Percentiles rank a stretch among this genome's conserved stretches.
These are phyloP conservation scores for Ganoderma lucidum DNA, from an alignment of 1,284 basidiomycete species.

Conservation along the genomic window DNA sequence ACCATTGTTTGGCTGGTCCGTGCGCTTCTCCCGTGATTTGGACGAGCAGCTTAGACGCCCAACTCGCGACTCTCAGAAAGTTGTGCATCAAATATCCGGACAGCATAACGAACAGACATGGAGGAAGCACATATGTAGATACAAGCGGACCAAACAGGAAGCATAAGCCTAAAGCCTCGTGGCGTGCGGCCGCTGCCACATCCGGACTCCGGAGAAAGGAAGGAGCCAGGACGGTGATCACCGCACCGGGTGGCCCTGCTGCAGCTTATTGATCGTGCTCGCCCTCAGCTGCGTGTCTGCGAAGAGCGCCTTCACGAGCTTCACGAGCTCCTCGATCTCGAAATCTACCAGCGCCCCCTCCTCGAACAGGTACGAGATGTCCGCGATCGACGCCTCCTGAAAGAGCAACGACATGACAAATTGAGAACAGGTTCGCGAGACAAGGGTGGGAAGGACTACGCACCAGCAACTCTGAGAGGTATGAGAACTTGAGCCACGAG, in stretches of 20 bases:
- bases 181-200: conserved; percentile 2
- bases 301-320: conserved; percentile 88
- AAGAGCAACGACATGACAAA: conserved; percentile 17
- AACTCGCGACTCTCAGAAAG: neutral
- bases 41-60: conserved; percentile 12
- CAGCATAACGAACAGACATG: neutral
- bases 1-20: conserved; percentile 34
- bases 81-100: neutral
- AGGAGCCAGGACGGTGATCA: conserved; percentile 13
- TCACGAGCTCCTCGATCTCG: conserved; percentile 82
- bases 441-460: conserved; percentile 39
- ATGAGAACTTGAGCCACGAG: conserved; percentile 95
- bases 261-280: conserved; percentile 79
- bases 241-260: conserved; percentile 60
- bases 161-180: conserved; percentile 4
- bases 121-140: neutral
- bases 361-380: conserved; percentile 94
- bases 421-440: conserved; percentile 18
- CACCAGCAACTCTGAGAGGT: conserved; percentile 89
- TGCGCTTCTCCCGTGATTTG: conserved; percentile 32
- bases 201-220: conserved; percentile 3
- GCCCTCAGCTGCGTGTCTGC: conserved; percentile 88
- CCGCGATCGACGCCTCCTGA: conserved; percentile 91
- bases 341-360: conserved; percentile 94
- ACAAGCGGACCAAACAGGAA: conserved; percentile 2